Evolutionary conservation across 352 stramenopile genomes (phyloP).

Genomic region (Globisporangium paddicum): DNA sequence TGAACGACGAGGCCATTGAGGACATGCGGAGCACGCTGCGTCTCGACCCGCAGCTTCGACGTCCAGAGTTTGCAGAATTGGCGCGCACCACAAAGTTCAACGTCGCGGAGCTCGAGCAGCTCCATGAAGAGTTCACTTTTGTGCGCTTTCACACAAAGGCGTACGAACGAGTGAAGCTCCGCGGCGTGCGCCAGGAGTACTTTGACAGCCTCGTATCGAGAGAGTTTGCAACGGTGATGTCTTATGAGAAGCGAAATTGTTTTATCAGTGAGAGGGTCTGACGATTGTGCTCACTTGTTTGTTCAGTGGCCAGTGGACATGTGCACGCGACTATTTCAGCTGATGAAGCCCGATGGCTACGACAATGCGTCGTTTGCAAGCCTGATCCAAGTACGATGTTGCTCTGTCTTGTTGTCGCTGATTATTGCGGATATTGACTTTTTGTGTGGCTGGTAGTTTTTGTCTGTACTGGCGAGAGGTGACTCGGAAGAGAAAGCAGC

Average conservation of each 20-base stretch:
- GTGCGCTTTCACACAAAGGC: constrained; percentile 43
- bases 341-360: constrained; percentile 50
- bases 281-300: not conserved
- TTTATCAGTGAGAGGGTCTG: not conserved
- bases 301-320: constrained; percentile 51
- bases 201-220: constrained; percentile 47
- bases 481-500: constrained; percentile 40
- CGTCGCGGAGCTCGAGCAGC: constrained; percentile 36
- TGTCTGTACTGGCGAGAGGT: constrained; percentile 41
- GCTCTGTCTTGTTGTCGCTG: not conserved
- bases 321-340: constrained; percentile 32
- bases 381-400: constrained; percentile 43
- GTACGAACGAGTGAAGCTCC: constrained; percentile 34
- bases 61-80: constrained; percentile 49
- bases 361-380: constrained; percentile 61
- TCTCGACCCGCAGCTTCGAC: constrained; percentile 36
- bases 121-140: constrained; percentile 72
- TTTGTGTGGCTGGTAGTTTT: constrained; percentile 18
- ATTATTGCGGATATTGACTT: not conserved
- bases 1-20: constrained; percentile 60
- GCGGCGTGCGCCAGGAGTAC: constrained; percentile 45
- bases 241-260: not conserved
- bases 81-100: constrained; percentile 48
- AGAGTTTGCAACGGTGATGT: constrained; percentile 40
- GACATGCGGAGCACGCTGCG: constrained; percentile 49